Base-by-base conservation (phyloP, 2,329 filamentous ascomycete species). In the Zasmidium citrigriseum region DNA sequence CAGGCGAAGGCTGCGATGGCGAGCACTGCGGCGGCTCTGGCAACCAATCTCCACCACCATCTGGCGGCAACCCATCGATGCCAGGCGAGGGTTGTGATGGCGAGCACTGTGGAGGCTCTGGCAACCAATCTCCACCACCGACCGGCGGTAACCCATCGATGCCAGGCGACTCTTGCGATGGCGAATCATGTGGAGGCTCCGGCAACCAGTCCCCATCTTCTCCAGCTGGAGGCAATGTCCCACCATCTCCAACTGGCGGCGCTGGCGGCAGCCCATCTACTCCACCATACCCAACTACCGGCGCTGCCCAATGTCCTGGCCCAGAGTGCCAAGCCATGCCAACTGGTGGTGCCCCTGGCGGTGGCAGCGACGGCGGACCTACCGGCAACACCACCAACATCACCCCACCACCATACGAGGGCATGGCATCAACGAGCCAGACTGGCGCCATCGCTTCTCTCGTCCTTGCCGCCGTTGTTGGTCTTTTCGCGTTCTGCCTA, bases 301-400 rank as follows among this genome's bases (percentile, higher is more conserved):
- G 47, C 57, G 23, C 59, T 52, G 54, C 59, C 53, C 38, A 65
- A 27, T 70, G 67, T 57, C 62, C 68, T 18, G 68, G 68, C 18
- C 62, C 67, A 41, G 57, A 64, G 24, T 70, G 68, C 61, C 52
- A 55, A 23, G 59, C 65, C 24, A 58, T 58, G 4, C 62, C 67
- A n/a, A 70, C 54, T 48, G 61, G 62, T 25, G 55, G 57, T 23
- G 52, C 51, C 22, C 51, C 49, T 10, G 20, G 3, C 38, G 10
- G 11, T 23, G 38, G 12, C 7, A 24, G 34, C 38, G 20, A 12
- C 7, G 18, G 48, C 24, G 48, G 48, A 25, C 38, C 45, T 21
- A 52, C 38, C 25, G 55, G 53, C 55, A 60, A 57, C 54, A 59
- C 60, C 24, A 57, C 60, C 11, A 49, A 47, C 46, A 58, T 29